Base-by-base conservation (phyloP, 768 basidiomycete species). In the Agrocybe praecox region DNA sequence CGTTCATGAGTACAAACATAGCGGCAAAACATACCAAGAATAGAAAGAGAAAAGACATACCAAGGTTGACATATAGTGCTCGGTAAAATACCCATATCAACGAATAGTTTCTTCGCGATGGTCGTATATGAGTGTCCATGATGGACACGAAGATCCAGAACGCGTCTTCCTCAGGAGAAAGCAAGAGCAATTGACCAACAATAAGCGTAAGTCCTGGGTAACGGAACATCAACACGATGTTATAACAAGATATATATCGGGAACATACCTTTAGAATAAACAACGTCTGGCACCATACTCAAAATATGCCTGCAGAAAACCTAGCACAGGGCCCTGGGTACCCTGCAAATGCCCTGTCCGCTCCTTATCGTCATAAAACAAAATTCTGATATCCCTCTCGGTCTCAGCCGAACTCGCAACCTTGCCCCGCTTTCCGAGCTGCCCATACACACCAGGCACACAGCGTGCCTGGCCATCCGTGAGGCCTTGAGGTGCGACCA, bases 121-220 rank as follows among this genome's bases (percentile, higher is more conserved):
- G 76, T 1, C 92, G 87, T n/a, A 93, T 75, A 61, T 92, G 86
- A 1, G 83, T 81, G 62, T 94, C 90, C 92, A 94, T 94, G 60
- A 94, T 73, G 2, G 90, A 91, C 1, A 90, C 80, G 66, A 94
- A 93, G 18, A 90, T 93, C 92, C 92, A 94, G 69, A 94, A 94
- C 0, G 90, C 92, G 61, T 94, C 92, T 67, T 94, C 92, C 60
- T 94, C 92, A 0, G 92, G 92, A 0, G 90, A 83, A 46, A 89
- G 84, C 9, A 88, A 71, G 0, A 94, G 72, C 46, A 94, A 72
- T 59, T 91, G 86, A 1, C 89, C 89, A 19, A 86, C 82, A 51
- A 93, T 86, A 11, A 82, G 75, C 7, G 87, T 83, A 36, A 94
- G 72, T 4, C 88, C 92, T 92, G 53, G 1, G 11, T 7, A 26